Conservation (phyloP, 2,329 filamentous ascomycete species). For the Teratosphaeriaceae sp. region DNA sequence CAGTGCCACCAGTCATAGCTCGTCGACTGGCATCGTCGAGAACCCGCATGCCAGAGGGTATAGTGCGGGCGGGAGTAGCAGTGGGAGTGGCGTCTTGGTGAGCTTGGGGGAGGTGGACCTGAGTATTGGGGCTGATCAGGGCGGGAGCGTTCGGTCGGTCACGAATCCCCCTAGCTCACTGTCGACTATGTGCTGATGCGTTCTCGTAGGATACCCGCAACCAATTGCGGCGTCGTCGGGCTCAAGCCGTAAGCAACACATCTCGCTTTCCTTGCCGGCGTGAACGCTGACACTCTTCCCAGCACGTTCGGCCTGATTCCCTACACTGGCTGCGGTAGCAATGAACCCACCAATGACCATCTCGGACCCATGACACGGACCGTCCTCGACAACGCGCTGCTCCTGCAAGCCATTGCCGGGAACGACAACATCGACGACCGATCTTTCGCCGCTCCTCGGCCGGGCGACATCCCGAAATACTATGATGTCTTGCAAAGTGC, state of each 20-base stretch:
- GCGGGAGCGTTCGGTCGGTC: slow-evolving; percentile 29
- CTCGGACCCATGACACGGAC: slow-evolving; percentile 40
- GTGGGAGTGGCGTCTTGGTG: slow-evolving; percentile 39
- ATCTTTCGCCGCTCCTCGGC: slow-evolving; percentile 27
- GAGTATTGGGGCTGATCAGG: slow-evolving; percentile 34
- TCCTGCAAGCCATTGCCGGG: slow-evolving; percentile 43
- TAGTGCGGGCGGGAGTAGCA: slow-evolving; percentile 43
- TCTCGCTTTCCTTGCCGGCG: not conserved
- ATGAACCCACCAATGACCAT: slow-evolving; percentile 41
- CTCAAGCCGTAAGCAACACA: slow-evolving; percentile 36
- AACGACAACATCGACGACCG: slow-evolving; percentile 42
- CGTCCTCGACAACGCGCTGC: slow-evolving; percentile 37
- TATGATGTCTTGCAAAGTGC: slow-evolving; percentile 15
- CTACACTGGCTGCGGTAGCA: slow-evolving; percentile 42
- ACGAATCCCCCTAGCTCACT: not conserved
- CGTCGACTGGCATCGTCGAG: slow-evolving; percentile 27
- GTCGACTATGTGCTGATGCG: not conserved
- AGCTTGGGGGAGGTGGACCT: slow-evolving; percentile 33
- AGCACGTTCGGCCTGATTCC: slow-evolving; percentile 43
- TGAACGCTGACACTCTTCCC: not conserved
- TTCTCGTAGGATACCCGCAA: slow-evolving; percentile 26
- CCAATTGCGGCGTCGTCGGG: slow-evolving; percentile 32
- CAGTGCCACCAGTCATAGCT: slow-evolving; percentile 16
- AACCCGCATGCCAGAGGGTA: slow-evolving; percentile 43
- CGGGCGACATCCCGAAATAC: slow-evolving; percentile 24